Percentiles rank a stretch among this genome's conserved stretches.
phyloP scores from a whole-genome alignment of 2,329 filamentous ascomycete species.

The Karstenula rhodostoma region DNA sequence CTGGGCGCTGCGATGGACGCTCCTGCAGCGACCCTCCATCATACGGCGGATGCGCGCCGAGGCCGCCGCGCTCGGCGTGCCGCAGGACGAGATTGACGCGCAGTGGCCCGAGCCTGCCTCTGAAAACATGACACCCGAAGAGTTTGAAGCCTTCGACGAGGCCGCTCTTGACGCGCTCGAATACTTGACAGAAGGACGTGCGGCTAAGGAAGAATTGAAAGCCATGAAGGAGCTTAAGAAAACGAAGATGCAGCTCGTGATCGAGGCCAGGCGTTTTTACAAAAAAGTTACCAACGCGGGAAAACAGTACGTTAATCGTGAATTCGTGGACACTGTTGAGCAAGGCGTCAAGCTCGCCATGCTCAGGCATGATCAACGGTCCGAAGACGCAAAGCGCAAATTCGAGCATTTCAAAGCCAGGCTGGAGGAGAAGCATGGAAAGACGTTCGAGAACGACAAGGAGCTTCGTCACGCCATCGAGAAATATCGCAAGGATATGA shows the following conservation, averaged over 20 bases:
- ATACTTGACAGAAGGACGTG: constrained; percentile 17
- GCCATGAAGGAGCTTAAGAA: not conserved
- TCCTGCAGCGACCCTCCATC: constrained; percentile 80
- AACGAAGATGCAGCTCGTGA: constrained; percentile 5
- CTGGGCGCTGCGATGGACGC: constrained; percentile 87
- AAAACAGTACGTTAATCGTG: constrained; percentile 26
- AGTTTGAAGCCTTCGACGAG: constrained; percentile 20
- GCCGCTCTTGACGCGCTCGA: constrained; percentile 18
- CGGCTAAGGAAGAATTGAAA: constrained; percentile 17
- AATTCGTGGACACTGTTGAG: constrained; percentile 33
- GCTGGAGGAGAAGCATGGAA: constrained; percentile 22
- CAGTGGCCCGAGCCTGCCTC: constrained; percentile 39
- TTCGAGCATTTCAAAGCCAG: constrained; percentile 20
- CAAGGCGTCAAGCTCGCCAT: constrained; percentile 37
- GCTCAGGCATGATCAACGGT: constrained; percentile 29
- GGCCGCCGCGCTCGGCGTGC: constrained; percentile 71
- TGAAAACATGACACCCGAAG: constrained; percentile 20
- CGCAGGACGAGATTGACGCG: constrained; percentile 50
- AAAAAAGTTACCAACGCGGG: constrained; percentile 24
- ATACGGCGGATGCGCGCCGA: constrained; percentile 72
- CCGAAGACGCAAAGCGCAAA: constrained; percentile 17
- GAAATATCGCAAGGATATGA: constrained; percentile 25
- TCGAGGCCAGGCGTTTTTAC: constrained; percentile 26
- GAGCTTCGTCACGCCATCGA: constrained; percentile 19
- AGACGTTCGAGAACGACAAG: constrained; percentile 19